phyloP scores from a whole-genome alignment of 2,329 filamentous ascomycete species.

The Elsinoe batatas region DNA sequence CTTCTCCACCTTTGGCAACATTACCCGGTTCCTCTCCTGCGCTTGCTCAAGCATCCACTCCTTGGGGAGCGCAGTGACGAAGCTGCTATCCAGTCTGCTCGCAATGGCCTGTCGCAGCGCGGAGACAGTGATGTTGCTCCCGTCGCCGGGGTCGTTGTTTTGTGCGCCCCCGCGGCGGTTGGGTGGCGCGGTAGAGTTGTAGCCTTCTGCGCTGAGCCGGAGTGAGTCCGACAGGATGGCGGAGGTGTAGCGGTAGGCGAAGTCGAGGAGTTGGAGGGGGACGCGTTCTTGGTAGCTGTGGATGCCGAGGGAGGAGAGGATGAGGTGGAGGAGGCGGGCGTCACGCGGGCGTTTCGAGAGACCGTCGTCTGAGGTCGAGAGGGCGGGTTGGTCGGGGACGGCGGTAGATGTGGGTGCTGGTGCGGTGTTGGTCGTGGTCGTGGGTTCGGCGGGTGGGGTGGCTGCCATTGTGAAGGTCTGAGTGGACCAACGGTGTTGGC shows the following conservation, averaged over 20 bases:
- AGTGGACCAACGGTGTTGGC: background rate
- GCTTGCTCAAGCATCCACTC: conserved; percentile 72
- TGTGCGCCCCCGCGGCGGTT: conserved; percentile 21
- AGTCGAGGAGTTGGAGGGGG: conserved; percentile 72
- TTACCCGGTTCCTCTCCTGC: conserved; percentile 57
- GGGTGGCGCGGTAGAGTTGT: conserved; percentile 33
- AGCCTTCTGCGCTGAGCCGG: conserved; percentile 59
- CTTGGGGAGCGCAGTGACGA: conserved; percentile 55
- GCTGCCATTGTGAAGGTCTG: conserved; percentile 14
- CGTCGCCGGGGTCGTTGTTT: conserved; percentile 30
- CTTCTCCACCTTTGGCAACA: conserved; percentile 48
- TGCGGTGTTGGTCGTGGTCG: conserved; percentile 14
- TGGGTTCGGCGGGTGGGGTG: conserved; percentile 16
- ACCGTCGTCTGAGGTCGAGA: conserved; percentile 27
- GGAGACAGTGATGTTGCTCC: conserved; percentile 50
- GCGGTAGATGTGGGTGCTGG: conserved; percentile 13
- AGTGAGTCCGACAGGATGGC: conserved; percentile 61
- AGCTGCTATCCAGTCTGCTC: conserved; percentile 58
- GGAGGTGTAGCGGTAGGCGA: conserved; percentile 73
- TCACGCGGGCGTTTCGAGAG: conserved; percentile 57
- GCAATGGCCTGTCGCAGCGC: conserved; percentile 65
- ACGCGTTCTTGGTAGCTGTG: conserved; percentile 73
- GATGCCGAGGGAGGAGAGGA: conserved; percentile 69
- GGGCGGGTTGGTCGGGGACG: conserved; percentile 23
- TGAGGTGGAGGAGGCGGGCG: conserved; percentile 66